These are phyloP conservation scores for Coemansia erecta DNA, from an alignment of 192 early-diverging fungal genomes.

Conservation along the genomic window DNA sequence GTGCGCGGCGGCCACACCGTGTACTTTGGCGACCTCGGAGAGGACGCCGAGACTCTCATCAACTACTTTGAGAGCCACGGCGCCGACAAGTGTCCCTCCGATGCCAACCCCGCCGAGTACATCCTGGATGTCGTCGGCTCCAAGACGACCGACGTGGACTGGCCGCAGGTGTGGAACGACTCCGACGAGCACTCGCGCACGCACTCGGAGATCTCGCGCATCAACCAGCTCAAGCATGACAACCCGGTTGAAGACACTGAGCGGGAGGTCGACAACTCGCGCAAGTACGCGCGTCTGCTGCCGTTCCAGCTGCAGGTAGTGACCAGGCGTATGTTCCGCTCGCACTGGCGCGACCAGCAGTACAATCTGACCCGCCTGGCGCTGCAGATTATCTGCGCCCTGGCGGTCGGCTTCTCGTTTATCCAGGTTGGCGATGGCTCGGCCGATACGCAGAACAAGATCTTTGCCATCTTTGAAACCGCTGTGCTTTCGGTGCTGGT, in stretches of 20 bases:
- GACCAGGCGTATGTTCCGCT: conserved; percentile 58
- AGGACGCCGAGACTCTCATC: conserved; percentile 61
- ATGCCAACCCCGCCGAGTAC: conserved; percentile 83
- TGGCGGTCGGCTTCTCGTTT: conserved; percentile 75
- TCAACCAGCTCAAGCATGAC: conserved; percentile 51
- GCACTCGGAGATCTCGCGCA: conserved; percentile 54
- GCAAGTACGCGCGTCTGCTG: no score
- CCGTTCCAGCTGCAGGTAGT: conserved; percentile 62
- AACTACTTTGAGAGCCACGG: conserved; percentile 54
- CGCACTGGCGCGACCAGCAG: conserved; percentile 70
- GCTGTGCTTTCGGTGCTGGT: conserved; percentile 63
- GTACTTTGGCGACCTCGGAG: conserved; percentile 81
- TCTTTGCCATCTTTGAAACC: conserved; percentile 71
- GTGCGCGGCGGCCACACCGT: conserved; percentile 74
- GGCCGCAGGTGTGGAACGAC: conserved; percentile 72
- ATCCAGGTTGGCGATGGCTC: conserved; percentile 58
- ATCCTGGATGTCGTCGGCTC: conserved; percentile 74
- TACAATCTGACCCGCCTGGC: conserved; percentile 74
- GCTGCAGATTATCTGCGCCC: conserved; percentile 57
- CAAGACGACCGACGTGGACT: conserved; percentile 52
- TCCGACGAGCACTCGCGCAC: conserved; percentile 52
- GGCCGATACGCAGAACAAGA: conserved; percentile 62
- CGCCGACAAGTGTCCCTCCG: conserved; percentile 58
- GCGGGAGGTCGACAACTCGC: conserved; percentile 22
- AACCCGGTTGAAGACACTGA: conserved; percentile 62